These are phyloP conservation scores for Croton setiger DNA, from an alignment of 441 rosid species.

Conservation along the genomic window DNA sequence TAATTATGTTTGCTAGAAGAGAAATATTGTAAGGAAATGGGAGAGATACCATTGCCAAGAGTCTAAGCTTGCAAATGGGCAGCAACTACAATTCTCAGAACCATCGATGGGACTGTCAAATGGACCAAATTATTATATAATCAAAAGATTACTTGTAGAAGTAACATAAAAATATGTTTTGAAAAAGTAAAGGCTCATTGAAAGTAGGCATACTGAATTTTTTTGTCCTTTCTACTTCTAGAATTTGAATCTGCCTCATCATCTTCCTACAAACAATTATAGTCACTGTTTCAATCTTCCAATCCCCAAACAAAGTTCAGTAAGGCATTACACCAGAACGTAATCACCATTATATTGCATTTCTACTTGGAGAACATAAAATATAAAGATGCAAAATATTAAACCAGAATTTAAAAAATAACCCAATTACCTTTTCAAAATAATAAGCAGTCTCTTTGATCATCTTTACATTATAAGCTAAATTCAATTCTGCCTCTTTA, in stretches of 20 bases:
- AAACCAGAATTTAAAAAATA: too few relatives aligned
- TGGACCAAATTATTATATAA: not conserved
- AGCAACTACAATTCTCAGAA: constrained; percentile 4
- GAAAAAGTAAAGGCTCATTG: not conserved
- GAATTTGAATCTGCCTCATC: constrained; percentile 71
- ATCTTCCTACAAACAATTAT: constrained; percentile 39
- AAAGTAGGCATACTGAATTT: too few relatives aligned
- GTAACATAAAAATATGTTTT: not conserved
- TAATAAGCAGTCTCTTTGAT: constrained; percentile 32
- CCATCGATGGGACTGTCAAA: constrained; percentile 33
- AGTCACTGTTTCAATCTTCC: constrained; percentile 10
- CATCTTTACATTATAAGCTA: constrained; percentile 33
- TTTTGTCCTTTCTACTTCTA: too few relatives aligned
- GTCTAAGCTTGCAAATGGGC: constrained; percentile 22
- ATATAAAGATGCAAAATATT: too few relatives aligned
- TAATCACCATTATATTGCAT: too few relatives aligned
- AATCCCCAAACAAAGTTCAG: not conserved
- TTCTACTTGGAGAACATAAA: too few relatives aligned
- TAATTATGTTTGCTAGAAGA: not conserved
- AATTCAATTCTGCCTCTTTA: constrained; percentile 38
- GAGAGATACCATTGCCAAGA: constrained; percentile 21
- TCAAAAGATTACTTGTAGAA: not conserved
- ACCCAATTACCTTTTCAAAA: constrained; percentile 40
- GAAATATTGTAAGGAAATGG: not conserved
- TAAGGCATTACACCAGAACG: too few relatives aligned